phyloP scores from a whole-genome alignment of 1,139 yeast species.

The Pichia kudriavzevii region DNA sequence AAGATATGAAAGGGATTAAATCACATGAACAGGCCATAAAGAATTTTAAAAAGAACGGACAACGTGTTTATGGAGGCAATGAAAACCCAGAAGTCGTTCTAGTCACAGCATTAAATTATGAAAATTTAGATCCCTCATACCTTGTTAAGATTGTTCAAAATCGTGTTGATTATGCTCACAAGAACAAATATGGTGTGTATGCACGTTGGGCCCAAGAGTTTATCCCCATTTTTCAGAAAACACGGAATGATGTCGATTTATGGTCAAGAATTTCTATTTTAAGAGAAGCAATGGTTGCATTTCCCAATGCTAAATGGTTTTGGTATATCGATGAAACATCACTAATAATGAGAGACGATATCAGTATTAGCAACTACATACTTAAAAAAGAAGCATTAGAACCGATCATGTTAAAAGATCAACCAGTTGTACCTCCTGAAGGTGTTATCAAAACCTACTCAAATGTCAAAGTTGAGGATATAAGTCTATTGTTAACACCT shows the following conservation, averaged over 20 bases:
- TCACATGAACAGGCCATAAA: constrained; percentile 42
- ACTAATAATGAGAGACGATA: constrained; percentile 56
- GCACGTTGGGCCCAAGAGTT: constrained; percentile 82
- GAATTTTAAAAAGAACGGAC: constrained; percentile 59
- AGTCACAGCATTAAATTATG: constrained; percentile 78
- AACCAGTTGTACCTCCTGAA: constrained; percentile 60
- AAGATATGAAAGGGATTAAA: constrained; percentile 23
- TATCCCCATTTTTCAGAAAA: constrained; percentile 46
- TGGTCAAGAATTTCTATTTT: constrained; percentile 57
- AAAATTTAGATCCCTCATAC: constrained; percentile 51
- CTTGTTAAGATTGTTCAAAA: constrained; percentile 67
- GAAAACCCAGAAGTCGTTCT: constrained; percentile 61
- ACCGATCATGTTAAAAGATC: constrained; percentile 54
- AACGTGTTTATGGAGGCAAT: constrained; percentile 41
- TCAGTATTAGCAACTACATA: constrained; percentile 50
- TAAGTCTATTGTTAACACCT: constrained; percentile 61
- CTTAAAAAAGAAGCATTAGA: constrained; percentile 50
- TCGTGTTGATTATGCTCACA: constrained; percentile 73
- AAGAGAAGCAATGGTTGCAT: constrained; percentile 81
- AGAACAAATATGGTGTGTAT: constrained; percentile 68
- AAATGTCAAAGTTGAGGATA: constrained; percentile 44
- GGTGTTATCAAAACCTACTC: constrained; percentile 67
- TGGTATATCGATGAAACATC: constrained; percentile 80
- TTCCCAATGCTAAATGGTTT: constrained; percentile 76
- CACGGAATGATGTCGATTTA: constrained; percentile 33